Percentiles rank a stretch among this genome's conserved stretches.
These are phyloP conservation scores for carrot (Daucus carota) DNA, from an alignment of 129 eudicot genomes.

Conservation along the genomic window DH1_v3.0 NC_030387.2:24089001-24089500, in stretches of 20 bases:
- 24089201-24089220: not conserved
- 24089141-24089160: not conserved
- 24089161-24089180: not conserved
- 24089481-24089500: not conserved
- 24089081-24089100: not conserved
- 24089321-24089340: not conserved
- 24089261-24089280: not conserved
- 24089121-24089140: not conserved
- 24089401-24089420: not conserved
- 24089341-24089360: not conserved
- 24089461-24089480: not conserved
- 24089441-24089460: not conserved
- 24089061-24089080: not conserved
- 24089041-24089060: constrained; percentile 51
- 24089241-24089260: not conserved
- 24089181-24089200: not conserved
- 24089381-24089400: not conserved
- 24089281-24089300: not conserved
- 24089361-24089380: not conserved
- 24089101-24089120: no score
- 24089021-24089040: constrained; percentile 54
- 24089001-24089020: constrained; percentile 88
- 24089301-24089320: not conserved
- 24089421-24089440: not conserved
- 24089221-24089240: not conserved